Evolutionary conservation across 371 early-diverging fungal species (phyloP).

Genomic region (Mortierella sp.): DNA sequence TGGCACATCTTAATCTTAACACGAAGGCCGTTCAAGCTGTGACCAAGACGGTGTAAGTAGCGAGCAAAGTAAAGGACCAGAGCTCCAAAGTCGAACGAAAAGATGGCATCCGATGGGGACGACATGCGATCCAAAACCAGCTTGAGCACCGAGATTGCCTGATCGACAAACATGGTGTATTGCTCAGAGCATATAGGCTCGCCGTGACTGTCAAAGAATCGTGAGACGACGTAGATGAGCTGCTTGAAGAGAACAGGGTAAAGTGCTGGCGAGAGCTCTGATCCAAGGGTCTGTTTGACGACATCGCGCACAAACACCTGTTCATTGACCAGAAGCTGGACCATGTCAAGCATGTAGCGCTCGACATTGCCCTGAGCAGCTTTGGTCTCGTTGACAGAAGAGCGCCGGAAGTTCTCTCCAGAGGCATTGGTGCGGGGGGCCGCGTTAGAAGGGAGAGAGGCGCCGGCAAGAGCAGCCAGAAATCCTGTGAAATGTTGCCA

Average conservation of each 20-base stretch:
- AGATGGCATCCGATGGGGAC: conserved; percentile 74
- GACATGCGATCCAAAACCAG: conserved; percentile 88
- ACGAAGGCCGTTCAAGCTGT: conserved; percentile 73
- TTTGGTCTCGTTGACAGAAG: conserved; percentile 38
- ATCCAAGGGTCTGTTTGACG: conserved; percentile 90
- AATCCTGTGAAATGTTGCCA: conserved; percentile 92
- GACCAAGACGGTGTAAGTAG: conserved; percentile 84
- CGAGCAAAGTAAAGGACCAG: conserved; percentile 84
- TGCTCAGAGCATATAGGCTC: conserved; percentile 84
- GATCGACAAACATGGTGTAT: conserved; percentile 91
- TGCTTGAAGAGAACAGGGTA: conserved; percentile 90
- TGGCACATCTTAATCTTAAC: conserved; percentile 92
- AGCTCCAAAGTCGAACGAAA: conserved; percentile 86
- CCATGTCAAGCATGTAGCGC: conserved; percentile 88
- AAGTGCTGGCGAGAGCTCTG: conserved; percentile 87
- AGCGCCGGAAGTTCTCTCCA: conserved; percentile 51
- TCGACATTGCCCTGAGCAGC: conserved; percentile 75
- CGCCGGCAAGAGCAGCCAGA: conserved; percentile 86
- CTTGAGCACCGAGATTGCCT: conserved; percentile 89
- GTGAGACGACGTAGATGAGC: conserved; percentile 79
- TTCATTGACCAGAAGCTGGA: conserved; percentile 88
- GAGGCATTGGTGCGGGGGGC: conserved; percentile 32
- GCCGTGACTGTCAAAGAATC: conserved; percentile 84
- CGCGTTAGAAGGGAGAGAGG: conserved; percentile 66
- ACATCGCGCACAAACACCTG: conserved; percentile 92